Percentiles rank a stretch among this genome's conserved stretches.
Evolutionary conservation across 2,329 filamentous ascomycete species (phyloP).

Genomic region (Drechslerella dactyloides): DNA sequence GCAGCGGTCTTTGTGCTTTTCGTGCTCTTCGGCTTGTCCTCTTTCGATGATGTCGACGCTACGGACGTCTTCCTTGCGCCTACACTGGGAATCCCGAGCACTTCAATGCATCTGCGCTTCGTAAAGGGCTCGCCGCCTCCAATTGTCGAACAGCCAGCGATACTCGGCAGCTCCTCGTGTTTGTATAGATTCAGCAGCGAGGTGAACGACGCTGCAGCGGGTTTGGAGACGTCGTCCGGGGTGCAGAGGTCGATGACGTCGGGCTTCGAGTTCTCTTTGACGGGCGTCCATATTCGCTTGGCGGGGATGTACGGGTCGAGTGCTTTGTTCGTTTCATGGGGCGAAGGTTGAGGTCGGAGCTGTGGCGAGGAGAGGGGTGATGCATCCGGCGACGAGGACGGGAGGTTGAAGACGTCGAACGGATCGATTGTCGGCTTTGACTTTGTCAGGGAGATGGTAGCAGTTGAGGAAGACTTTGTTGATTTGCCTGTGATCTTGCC

Average conservation of each 20-base stretch:
- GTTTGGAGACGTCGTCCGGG: conserved; percentile 25
- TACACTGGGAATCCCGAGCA: conserved; percentile 13
- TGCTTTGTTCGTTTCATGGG: conserved; percentile 25
- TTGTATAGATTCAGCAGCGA: conserved; percentile 23
- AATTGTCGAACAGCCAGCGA: too few relatives aligned
- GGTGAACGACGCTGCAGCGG: conserved; percentile 10
- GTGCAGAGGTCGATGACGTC: conserved; percentile 43
- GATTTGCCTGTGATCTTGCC: conserved; percentile 28
- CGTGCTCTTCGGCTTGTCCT: neutral
- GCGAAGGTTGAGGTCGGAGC: conserved; percentile 6
- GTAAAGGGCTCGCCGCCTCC: conserved; percentile 14
- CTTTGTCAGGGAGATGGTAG: conserved; percentile 1
- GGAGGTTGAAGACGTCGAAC: conserved; percentile 37
- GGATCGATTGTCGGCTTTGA: neutral
- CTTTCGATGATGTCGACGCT: neutral
- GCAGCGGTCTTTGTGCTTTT: neutral
- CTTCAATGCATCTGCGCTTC: conserved; percentile 23
- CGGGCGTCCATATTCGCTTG: conserved; percentile 37
- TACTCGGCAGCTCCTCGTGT: conserved; percentile 8
- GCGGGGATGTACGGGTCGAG: conserved; percentile 31
- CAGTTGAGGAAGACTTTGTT: conserved; percentile 20
- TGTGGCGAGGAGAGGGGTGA: conserved; percentile 5
- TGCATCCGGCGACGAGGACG: conserved; percentile 22
- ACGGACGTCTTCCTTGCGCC: neutral
- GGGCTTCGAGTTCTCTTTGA: conserved; percentile 35